These are phyloP conservation scores for Globisporangium irregulare DNA, from an alignment of 352 stramenopile species.

Conservation along the genomic window DNA sequence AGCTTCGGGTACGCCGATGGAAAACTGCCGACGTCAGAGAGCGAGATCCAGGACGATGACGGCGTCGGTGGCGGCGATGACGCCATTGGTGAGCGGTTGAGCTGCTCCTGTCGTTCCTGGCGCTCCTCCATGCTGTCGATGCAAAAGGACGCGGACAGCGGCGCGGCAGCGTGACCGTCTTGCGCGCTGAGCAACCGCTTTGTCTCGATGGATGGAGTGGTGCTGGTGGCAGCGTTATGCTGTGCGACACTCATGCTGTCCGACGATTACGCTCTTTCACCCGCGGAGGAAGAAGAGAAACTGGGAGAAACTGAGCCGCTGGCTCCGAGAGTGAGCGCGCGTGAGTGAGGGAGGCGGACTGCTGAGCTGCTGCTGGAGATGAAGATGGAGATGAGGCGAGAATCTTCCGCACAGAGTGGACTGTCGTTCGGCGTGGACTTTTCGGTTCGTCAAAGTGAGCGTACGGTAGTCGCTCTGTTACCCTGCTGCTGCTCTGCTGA, in stretches of 20 bases:
- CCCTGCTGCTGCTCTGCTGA: neutral
- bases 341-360: neutral
- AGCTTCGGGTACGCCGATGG: constrained; percentile 1
- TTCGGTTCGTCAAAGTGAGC: neutral
- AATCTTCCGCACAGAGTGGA: constrained; percentile 7
- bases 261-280: neutral
- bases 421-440: constrained; percentile 1
- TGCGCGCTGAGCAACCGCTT: neutral
- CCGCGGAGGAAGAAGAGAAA: neutral
- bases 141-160: neutral
- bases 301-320: neutral
- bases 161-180: neutral
- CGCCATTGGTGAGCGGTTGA: neutral
- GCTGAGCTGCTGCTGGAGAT: neutral
- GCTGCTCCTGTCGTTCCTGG: neutral
- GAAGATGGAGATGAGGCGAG: neutral
- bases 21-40: constrained; percentile 14
- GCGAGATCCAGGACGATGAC: constrained; percentile 20
- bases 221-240: neutral
- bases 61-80: constrained; percentile 8
- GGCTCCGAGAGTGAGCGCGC: neutral
- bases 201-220: neutral
- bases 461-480: neutral
- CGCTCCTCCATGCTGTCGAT: constrained; percentile 7
- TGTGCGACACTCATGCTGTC: neutral